Percentiles rank a stretch among this genome's conserved stretches.
phyloP scores from a whole-genome alignment of 129 eudicot genomes.

The Centrapalus pauciflorus region DNA sequence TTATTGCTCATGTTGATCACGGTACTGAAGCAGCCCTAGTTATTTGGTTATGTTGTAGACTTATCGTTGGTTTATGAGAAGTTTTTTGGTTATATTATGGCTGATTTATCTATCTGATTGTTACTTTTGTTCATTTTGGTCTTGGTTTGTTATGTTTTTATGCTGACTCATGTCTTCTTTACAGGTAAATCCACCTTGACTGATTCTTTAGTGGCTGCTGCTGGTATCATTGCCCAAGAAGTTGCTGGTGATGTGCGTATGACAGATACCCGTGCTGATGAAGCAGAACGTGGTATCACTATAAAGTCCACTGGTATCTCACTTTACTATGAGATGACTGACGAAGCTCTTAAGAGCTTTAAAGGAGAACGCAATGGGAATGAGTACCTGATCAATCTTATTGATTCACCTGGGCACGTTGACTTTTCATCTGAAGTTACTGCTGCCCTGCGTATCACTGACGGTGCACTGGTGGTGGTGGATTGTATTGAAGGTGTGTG shows the following conservation, averaged over 20 bases:
- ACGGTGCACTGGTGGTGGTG: slow-evolving; percentile 64
- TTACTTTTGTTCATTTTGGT: not conserved
- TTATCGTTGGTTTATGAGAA: too few relatives aligned
- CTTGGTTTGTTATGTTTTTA: not conserved
- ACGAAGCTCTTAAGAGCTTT: slow-evolving; percentile 37
- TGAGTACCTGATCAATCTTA: slow-evolving; percentile 60
- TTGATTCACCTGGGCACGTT: slow-evolving; percentile 62
- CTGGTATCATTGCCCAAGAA: slow-evolving; percentile 53
- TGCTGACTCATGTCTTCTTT: not conserved
- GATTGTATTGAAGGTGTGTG: slow-evolving; percentile 74
- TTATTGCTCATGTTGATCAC: slow-evolving; percentile 81
- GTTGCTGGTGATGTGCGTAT: slow-evolving; percentile 67
- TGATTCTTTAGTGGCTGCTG: slow-evolving; percentile 63
- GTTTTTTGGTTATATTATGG: not conserved
- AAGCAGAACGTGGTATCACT: slow-evolving; percentile 65
- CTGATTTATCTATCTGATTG: not conserved
- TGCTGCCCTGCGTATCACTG: slow-evolving; percentile 62
- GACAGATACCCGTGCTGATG: slow-evolving; percentile 68
- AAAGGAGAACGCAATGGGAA: slow-evolving; percentile 44
- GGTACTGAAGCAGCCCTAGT: slow-evolving; percentile 27
- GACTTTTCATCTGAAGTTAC: slow-evolving; percentile 62
- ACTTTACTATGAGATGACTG: slow-evolving; percentile 50
- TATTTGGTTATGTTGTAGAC: not conserved
- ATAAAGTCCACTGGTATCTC: slow-evolving; percentile 64
- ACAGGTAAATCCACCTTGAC: slow-evolving; percentile 57